These are phyloP conservation scores for Serpula lacrymans DNA, from an alignment of 768 basidiomycete genomes.

Conservation along the genomic window DNA sequence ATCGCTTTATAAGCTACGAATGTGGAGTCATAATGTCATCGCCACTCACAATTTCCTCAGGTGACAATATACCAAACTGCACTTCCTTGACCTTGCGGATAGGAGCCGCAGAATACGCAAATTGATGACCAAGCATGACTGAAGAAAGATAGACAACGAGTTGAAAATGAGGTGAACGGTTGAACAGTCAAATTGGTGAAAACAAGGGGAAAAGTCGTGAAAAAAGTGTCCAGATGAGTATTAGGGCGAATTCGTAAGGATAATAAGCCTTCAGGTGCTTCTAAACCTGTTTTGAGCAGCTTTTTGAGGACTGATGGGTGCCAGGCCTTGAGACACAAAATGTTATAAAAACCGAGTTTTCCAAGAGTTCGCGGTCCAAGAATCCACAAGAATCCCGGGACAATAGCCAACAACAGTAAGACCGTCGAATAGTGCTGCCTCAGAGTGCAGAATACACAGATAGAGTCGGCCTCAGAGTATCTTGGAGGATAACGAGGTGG, in stretches of 20 bases:
- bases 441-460: neutral
- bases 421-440: conserved; percentile 2
- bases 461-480: conserved; percentile 3
- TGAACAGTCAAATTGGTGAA: conserved; percentile 7
- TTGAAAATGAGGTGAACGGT: conserved; percentile 10
- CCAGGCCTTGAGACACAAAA: conserved; percentile 6
- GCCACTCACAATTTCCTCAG: conserved; percentile 87
- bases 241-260: conserved; percentile 22
- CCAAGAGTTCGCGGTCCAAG: conserved; percentile 13
- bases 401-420: conserved; percentile 10
- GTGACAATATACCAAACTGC: conserved; percentile 97
- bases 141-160: conserved; percentile 6
- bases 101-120: conserved; percentile 90
- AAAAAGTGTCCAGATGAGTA: conserved; percentile 15
- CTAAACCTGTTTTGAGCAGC: conserved; percentile 14
- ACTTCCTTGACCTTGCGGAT: conserved; percentile 96
- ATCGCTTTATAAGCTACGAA: conserved; percentile 7
- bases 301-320: conserved; percentile 15
- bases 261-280: conserved; percentile 1
- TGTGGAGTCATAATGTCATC: neutral
- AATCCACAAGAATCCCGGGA: conserved; percentile 3
- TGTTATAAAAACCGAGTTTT: conserved; percentile 13
- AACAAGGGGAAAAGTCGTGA: conserved; percentile 3
- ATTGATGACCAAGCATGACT: conserved; percentile 83
- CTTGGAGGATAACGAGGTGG: conserved; percentile 23